These are phyloP conservation scores for Podaxis pistillaris DNA, from an alignment of 768 basidiomycete genomes.

Conservation along the genomic window DNA sequence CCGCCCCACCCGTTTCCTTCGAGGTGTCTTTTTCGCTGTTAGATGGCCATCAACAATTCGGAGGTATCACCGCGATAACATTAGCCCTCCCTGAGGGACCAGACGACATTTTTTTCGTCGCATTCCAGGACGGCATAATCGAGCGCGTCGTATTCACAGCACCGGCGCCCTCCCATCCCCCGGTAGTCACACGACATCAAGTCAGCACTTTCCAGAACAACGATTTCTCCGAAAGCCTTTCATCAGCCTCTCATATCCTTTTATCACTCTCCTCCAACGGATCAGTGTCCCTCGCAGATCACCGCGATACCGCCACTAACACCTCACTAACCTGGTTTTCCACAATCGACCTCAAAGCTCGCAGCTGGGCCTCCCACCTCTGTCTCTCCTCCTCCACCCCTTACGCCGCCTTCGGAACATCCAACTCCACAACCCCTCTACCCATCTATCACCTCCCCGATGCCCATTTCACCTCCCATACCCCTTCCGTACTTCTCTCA, in stretches of 20 bases:
- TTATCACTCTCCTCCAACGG: constrained; percentile 62
- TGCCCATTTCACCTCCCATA: constrained; percentile 37
- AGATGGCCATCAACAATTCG: constrained; percentile 28
- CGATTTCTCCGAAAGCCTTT: constrained; percentile 57
- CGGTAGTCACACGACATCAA: neutral
- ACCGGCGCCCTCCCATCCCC: neutral
- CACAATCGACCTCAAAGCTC: constrained; percentile 43
- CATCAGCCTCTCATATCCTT: constrained; percentile 39
- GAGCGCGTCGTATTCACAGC: constrained; percentile 31
- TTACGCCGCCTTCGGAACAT: constrained; percentile 68
- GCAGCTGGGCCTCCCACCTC: constrained; percentile 66
- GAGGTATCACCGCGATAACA: constrained; percentile 55
- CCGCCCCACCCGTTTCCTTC: constrained; percentile 41
- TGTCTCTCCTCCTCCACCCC: constrained; percentile 48
- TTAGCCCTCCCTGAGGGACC: constrained; percentile 44
- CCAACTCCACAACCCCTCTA: constrained; percentile 54
- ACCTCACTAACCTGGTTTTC: constrained; percentile 13
- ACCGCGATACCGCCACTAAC: neutral
- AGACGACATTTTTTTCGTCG: constrained; percentile 49
- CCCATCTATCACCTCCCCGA: constrained; percentile 52
- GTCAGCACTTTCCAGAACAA: constrained; percentile 30
- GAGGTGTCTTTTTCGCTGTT: constrained; percentile 46
- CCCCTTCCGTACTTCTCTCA: constrained; percentile 48
- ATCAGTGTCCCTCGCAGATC: constrained; percentile 28
- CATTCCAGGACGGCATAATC: constrained; percentile 57